Base-by-base conservation (phyloP, 345 rosid species). In the Sonneratia alba region DNA sequence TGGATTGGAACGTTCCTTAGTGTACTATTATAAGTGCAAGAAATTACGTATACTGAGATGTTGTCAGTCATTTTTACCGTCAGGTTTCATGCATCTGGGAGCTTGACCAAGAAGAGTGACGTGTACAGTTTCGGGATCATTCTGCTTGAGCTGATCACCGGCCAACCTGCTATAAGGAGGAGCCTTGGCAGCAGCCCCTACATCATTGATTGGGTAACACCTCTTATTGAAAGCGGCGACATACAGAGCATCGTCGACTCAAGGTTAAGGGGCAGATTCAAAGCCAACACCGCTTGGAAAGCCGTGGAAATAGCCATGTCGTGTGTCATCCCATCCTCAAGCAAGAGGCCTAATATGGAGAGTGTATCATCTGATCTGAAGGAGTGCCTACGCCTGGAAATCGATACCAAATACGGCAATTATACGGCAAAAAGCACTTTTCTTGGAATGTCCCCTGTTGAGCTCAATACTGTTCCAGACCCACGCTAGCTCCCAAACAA, bases 51-150 rank as follows among this genome's bases (percentile, higher is more conserved):
- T 45, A 6, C 9, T 36, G 15, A 9, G 34, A 19, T 48, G 0
- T 0, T 14, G 14, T n/a, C 16, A 19, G 43, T 40, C 43, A 40
- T 40, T 40, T 67, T 27, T 67, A 18, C 47, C 22, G 42, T 51
- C 71, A 68, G 59, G 71, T 68, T 24, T 68, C 36, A 47, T 68
- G 55, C 56, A 11, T 71, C 64, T 13, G 64, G 67, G 45, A 61
- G n/a, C 74, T 75, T 40, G 16, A 71, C 51, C 18, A 71, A 79
- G 81, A 85, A 81, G 76, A 87, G 88, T 43, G 90, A 87, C 66
- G 85, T 86, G 11, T 86, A 83, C 76, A 81, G 87, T 42, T 84
- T 84, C 18, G 87, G 88, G 36, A 77, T 86, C 36, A 79, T 86
- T 47, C 80, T 86, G 21, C 45, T 86, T 7, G 85, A 86, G 81